phyloP scores from a whole-genome alignment of 23 red algal species.

The Gracilaria domingensis region DNA sequence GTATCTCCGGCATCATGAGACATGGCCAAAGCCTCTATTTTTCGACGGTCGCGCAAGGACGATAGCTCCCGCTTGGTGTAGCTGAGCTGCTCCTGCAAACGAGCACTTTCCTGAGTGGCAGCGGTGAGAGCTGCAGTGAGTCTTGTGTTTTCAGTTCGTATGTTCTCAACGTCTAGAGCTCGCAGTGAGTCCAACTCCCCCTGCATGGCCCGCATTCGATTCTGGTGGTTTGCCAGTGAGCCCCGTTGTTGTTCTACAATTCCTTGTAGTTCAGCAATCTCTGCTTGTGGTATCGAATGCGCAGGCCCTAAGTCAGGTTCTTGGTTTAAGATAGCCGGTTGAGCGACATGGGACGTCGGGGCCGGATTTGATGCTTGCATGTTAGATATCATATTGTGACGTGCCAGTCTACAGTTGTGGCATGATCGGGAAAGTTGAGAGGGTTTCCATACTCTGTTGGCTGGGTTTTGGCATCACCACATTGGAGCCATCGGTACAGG shows the following conservation, averaged over 20 bases:
- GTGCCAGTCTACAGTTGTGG: neutral
- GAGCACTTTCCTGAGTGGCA: constrained; percentile 12
- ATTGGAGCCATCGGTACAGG: too few species aligned
- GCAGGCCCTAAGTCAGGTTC: neutral
- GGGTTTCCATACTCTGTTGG: too few species aligned
- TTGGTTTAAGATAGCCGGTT: neutral
- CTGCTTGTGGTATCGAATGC: neutral
- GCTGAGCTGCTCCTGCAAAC: constrained; percentile 23
- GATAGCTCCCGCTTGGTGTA: constrained; percentile 11
- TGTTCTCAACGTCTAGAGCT: constrained; percentile 34
- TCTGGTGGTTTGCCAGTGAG: constrained; percentile 26
- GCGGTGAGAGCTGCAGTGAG: constrained; percentile 6
- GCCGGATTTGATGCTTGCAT: neutral
- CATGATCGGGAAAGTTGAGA: neutral
- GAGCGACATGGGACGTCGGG: neutral
- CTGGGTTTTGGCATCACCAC: neutral
- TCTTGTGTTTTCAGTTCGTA: constrained; percentile 2
- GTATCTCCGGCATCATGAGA: neutral
- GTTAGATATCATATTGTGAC: neutral
- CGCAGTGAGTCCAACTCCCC: constrained; percentile 22
- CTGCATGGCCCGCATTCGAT: constrained; percentile 22
- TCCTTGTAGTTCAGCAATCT: neutral
- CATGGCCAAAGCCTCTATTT: neutral
- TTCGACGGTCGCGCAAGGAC: constrained; percentile 29
- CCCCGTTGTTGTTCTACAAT: constrained; percentile 12